Percentiles rank a stretch among this genome's conserved stretches.
These are phyloP conservation scores for Suhomyces wounanorum DNA, from an alignment of 1,139 yeast species.

Conservation along the genomic window DNA sequence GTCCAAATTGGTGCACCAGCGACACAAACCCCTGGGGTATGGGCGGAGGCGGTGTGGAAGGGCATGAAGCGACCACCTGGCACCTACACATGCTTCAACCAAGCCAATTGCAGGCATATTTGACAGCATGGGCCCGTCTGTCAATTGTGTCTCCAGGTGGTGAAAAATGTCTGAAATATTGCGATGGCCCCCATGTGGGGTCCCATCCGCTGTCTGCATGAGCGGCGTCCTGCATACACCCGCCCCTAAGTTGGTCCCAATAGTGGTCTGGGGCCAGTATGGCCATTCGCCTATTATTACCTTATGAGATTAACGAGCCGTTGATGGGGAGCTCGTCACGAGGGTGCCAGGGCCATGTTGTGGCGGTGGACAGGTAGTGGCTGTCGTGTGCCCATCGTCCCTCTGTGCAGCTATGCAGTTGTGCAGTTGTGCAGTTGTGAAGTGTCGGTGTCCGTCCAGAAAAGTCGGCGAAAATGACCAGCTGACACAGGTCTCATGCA, in stretches of 20 bases:
- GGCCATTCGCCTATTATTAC: background rate
- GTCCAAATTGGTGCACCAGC: background rate
- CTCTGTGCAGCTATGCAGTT: background rate
- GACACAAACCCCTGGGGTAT: background rate
- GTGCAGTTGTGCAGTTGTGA: background rate
- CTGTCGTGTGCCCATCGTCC: background rate
- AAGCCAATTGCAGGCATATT: too few relatives aligned
- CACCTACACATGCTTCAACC: too few relatives aligned
- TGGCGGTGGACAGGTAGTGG: background rate
- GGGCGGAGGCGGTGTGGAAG: background rate
- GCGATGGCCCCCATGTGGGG: too few relatives aligned
- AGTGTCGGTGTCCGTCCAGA: background rate
- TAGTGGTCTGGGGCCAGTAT: background rate
- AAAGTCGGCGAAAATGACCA: background rate
- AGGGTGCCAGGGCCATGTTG: background rate
- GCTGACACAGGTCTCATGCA: background rate
- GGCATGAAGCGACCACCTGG: background rate
- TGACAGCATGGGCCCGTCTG: too few relatives aligned
- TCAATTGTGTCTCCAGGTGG: too few relatives aligned
- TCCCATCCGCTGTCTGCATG: background rate
- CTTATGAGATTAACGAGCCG: slow-evolving; percentile 3
- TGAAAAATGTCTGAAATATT: too few relatives aligned
- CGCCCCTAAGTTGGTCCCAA: background rate
- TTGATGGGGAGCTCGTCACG: slow-evolving; percentile 1
- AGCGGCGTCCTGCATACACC: background rate